Base-by-base conservation (phyloP, 2,329 filamentous ascomycete genomes). In the Ceratocystis alfenasii region DNA sequence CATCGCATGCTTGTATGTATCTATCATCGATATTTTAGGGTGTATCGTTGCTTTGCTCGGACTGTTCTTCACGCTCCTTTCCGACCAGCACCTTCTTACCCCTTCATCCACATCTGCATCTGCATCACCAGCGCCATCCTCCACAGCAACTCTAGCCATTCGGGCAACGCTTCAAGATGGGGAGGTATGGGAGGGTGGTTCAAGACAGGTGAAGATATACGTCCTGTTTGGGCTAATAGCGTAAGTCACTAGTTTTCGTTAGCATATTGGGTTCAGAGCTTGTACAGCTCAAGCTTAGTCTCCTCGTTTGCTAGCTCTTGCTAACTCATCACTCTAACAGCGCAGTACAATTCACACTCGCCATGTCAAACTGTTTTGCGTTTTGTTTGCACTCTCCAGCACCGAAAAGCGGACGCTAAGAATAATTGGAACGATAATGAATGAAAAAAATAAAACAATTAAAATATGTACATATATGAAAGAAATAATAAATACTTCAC, bases 341-440 rank as follows among this genome's bases (percentile, higher is more conserved):
- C 25, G 44, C 61, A 30, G 61, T 63, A n/a, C 61, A 63, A 25
- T 63, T 63, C 46, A 48, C 46, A 5, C 44, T 63, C 44, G 61
- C 61, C 61, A 63, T 63, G 41, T 63, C 61, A 5, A 63, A 63
- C n/a, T 63, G 61, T 25, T 63, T 63, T 63, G 41, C 61, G 5
- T 63, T 63, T 48, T 63, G 61, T 46, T 25, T 63, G 17, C 17
- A 63, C 12, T 48, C 61, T 12, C 33, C 61, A 10, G 20, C n/a
- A 12, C 53, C 53, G 2, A 20, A 12, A 17, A 30, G 20, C 10
- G 10, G 55, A 17, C 55, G 55, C 28, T n/a, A 12, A 41, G 10
- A 5, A 41, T 41, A 41, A 41, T 15, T 41, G 12, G 10, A 12
- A 41, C 36, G 10, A 15, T 41, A 41, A 41, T 15, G 17, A 55